phyloP scores from a whole-genome alignment of 495 filamentous ascomycete genomes.

The Thozetella sp. region DNA sequence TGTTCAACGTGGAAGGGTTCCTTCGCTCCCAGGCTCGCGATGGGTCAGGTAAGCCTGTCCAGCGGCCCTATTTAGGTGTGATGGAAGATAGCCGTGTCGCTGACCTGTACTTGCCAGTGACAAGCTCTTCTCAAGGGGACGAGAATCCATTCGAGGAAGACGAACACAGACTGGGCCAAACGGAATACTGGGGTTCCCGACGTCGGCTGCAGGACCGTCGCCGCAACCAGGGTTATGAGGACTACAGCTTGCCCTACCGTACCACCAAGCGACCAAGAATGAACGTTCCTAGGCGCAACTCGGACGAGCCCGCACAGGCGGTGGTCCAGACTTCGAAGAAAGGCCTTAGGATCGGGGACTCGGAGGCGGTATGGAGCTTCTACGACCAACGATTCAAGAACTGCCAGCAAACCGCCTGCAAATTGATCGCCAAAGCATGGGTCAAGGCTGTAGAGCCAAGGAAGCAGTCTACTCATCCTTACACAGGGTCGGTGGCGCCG shows the following conservation, averaged over 20 bases:
- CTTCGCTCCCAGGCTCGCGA: conserved; percentile 12
- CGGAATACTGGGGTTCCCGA: not conserved
- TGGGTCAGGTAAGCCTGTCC: conserved; percentile 11
- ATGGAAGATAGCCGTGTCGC: not conserved
- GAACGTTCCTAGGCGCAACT: conserved; percentile 20
- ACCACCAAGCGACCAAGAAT: conserved; percentile 35
- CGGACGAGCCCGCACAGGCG: conserved; percentile 25
- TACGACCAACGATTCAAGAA: conserved; percentile 66
- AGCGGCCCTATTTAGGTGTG: not conserved
- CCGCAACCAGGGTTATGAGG: conserved; percentile 8
- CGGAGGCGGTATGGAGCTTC: conserved; percentile 58
- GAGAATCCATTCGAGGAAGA: conserved; percentile 18
- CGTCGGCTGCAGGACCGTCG: conserved; percentile 14
- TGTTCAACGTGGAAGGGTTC: conserved; percentile 34
- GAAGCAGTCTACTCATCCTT: conserved; percentile 84
- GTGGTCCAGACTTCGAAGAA: conserved; percentile 20
- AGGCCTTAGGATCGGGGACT: conserved; percentile 57
- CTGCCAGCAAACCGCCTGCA: conserved; percentile 75
- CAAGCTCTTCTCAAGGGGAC: conserved; percentile 5
- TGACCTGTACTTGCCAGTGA: conserved; percentile 9
- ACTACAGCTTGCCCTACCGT: conserved; percentile 10
- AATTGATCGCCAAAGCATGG: conserved; percentile 75
- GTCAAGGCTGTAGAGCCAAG: conserved; percentile 83
- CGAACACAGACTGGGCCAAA: conserved; percentile 5
- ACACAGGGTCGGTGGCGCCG: conserved; percentile 73